Conservation (phyloP, 23 red algal species). For the Chondrus crispus region DNA sequence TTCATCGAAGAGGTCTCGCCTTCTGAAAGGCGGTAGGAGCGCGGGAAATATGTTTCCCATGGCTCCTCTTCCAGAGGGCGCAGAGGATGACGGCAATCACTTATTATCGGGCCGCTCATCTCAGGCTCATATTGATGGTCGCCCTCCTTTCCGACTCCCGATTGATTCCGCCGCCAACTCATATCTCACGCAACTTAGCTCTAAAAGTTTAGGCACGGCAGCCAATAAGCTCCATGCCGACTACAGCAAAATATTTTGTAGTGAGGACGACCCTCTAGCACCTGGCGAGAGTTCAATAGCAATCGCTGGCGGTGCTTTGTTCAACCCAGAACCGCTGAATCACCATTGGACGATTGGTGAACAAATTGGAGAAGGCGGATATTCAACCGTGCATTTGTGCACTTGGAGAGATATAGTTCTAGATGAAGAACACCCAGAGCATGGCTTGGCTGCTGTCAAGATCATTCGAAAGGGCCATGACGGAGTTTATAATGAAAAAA, state of each 20-base stretch:
- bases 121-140: conserved; percentile 10
- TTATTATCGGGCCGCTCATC: conserved; percentile 7
- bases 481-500: conserved; percentile 58
- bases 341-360: conserved; percentile 31
- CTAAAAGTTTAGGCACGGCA: conserved; percentile 32
- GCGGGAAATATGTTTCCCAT: background rate
- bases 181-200: conserved; percentile 48
- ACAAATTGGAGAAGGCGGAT: conserved; percentile 65
- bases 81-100: conserved; percentile 22
- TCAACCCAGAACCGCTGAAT: conserved; percentile 11
- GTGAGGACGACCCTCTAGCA: conserved; percentile 23
- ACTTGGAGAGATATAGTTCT: conserved; percentile 3
- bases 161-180: conserved; percentile 34
- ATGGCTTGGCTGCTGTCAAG: conserved; percentile 53
- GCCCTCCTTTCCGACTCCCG: conserved; percentile 19
- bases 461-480: conserved; percentile 52
- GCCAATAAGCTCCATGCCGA: conserved; percentile 43
- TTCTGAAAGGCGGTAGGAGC: background rate
- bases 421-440: background rate
- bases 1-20: background rate
- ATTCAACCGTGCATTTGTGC: conserved; percentile 33
- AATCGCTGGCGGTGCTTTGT: conserved; percentile 54
- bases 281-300: conserved; percentile 55
- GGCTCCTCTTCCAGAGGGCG: background rate
- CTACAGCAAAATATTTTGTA: conserved; percentile 50